These are phyloP conservation scores for Pogostemon cablin DNA, from an alignment of 257 asterid species.

Conservation along the genomic window DNA sequence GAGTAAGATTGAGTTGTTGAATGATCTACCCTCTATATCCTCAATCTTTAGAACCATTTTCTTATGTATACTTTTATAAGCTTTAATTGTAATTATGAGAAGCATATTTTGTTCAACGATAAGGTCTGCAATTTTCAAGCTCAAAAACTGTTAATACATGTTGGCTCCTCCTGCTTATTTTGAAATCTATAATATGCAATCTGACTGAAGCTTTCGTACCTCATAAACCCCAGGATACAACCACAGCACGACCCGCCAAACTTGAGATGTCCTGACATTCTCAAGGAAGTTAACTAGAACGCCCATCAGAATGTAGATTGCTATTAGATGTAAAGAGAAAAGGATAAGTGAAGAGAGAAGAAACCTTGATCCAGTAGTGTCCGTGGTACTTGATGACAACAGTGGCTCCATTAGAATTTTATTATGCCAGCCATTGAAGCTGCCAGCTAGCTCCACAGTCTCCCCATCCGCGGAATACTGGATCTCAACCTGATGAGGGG, in stretches of 20 bases:
- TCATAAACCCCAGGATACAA: slow-evolving; percentile 96
- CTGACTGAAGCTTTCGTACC: slow-evolving; percentile 47
- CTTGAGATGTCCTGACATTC: slow-evolving; percentile 56
- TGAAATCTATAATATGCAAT: slow-evolving; percentile 11
- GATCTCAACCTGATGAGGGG: slow-evolving; percentile 68
- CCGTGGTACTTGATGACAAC: slow-evolving; percentile 42
- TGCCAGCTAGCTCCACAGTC: slow-evolving; percentile 82
- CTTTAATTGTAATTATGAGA: not conserved
- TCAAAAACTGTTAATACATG: not conserved
- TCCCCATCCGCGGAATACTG: slow-evolving; percentile 70
- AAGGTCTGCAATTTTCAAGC: too few relatives aligned
- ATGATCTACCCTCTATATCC: not conserved
- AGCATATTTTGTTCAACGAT: too few relatives aligned
- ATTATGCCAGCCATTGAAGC: slow-evolving; percentile 95
- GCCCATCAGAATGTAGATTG: not conserved
- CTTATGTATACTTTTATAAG: not conserved
- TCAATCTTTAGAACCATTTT: not conserved
- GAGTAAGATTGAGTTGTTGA: not conserved
- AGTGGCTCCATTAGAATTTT: slow-evolving; percentile 60
- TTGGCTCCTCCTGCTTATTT: not conserved
- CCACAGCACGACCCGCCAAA: slow-evolving; percentile 81
- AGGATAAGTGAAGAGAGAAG: not conserved
- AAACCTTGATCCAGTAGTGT: slow-evolving; percentile 51
- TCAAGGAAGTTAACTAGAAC: slow-evolving; percentile 11
- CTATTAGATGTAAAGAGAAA: slow-evolving; percentile 10